Evolutionary conservation across 306 rosid genomes (phyloP), one percentile per base, ranked within the genome.

Genomic region (Spatholobus suberectus): DNA sequence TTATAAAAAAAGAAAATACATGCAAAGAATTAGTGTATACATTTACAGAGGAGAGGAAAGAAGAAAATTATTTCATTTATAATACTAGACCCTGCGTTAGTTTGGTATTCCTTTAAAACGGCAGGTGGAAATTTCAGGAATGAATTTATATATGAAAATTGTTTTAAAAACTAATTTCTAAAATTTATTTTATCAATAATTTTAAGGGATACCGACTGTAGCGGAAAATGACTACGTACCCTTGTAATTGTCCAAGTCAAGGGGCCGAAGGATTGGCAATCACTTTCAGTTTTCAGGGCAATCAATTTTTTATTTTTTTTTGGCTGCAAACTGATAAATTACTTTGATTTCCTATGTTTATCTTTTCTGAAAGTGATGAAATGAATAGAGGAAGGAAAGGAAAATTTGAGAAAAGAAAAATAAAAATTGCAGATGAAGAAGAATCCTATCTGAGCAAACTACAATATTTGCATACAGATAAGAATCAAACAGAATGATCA

Each of bases 211-310:
- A 40, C 38, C 13, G 14, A 76, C 59, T n/a, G 6, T 59, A 59
- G 11, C 8, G 40, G 67, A 35, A 35, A 66, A 51, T 34, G 66
- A 66, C 26, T 32, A 46, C 21, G 9, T 34, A 78, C 52, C 75
- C 43, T 77, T 78, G 74, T 44, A 44, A 44, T 10, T 62, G 23
- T 77, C 67, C 51, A 63, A 67, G 43, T 15, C 76, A 67, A 49
- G 75, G 49, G 51, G 49, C 41, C 32, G 8, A 51, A 35, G 44
- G 58, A 12, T 67, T 14, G 26, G 27, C 68, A 15, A 24, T 79
- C 29, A 78, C 1, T 66, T 49, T 51, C 66, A 46, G 10, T 20
- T 63, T 14, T 37, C 10, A 55, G 69, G 66, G 49, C 13, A 20
- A 75, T 1, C n/a, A 15, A 8, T 14, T 72, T n/a, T n/a, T n/a